phyloP scores from a whole-genome alignment of 352 stramenopile species.

The Globisporangium spinosum region DNA sequence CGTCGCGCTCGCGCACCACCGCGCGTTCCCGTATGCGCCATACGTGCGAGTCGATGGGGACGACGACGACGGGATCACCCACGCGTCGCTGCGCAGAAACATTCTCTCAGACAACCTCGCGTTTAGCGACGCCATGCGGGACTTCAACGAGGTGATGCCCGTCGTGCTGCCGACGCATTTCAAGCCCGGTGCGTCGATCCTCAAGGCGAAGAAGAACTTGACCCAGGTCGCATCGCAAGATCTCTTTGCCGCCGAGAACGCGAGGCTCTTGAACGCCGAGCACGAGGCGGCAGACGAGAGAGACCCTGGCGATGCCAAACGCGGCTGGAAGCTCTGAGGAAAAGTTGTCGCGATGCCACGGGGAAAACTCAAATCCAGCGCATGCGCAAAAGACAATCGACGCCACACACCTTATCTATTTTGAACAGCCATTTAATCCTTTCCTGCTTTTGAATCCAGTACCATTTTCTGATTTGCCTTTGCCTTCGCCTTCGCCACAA shows the following conservation, averaged over 20 bases:
- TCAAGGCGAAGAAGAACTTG: slow-evolving; percentile 59
- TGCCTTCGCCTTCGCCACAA: background rate
- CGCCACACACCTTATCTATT: slow-evolving; percentile 17
- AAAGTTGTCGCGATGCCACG: background rate
- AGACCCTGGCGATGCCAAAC: slow-evolving; percentile 25
- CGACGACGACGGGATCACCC: slow-evolving; percentile 5
- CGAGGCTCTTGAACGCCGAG: slow-evolving; percentile 48
- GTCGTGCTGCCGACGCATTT: slow-evolving; percentile 80
- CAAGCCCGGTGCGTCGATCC: slow-evolving; percentile 59
- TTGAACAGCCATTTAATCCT: slow-evolving; percentile 15
- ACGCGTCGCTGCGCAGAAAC: slow-evolving; percentile 47
- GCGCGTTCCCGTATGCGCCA: slow-evolving; percentile 92
- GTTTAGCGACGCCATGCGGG: slow-evolving; percentile 90
- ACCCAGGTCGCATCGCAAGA: slow-evolving; percentile 27
- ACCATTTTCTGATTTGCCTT: slow-evolving; percentile 1
- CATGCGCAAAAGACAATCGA: background rate
- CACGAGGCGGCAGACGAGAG: slow-evolving; percentile 16
- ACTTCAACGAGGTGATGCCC: slow-evolving; percentile 91
- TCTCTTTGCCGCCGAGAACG: slow-evolving; percentile 41
- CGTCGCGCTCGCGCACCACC: slow-evolving; percentile 94
- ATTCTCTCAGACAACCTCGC: slow-evolving; percentile 92
- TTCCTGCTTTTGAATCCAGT: slow-evolving; percentile 12
- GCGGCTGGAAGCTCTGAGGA: slow-evolving; percentile 61
- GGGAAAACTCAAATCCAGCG: background rate
- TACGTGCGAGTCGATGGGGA: slow-evolving; percentile 36